Evolutionary conservation across 169 alveolate species (phyloP), one percentile per base, ranked within the genome.

Genomic region (Plasmodium fragile): DNA sequence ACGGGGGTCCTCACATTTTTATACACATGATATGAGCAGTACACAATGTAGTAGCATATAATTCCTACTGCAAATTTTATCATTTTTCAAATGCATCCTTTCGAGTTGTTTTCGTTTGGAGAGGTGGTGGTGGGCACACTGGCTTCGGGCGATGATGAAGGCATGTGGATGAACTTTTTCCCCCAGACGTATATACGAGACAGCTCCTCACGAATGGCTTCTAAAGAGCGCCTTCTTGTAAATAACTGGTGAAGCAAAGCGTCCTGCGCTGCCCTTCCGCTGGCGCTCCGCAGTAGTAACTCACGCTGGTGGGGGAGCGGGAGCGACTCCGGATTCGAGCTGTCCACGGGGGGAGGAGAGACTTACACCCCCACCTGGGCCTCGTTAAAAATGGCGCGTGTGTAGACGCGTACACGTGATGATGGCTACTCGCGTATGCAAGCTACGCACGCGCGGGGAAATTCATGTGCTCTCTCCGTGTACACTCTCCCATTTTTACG

Each of bases 51-150:
- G 79, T 73, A 85, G 65, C 77, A 34, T 73, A 85, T 85, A n/a
- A 85, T 85, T 52, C 93, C 93, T 25, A 85, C 69, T 73, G 80
- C 41, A 45, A 85, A 32, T 73, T 85, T 85, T 52, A 85, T 36
- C 93, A 85, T 85, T 77, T 22, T 85, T 85, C 45, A 52, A 52
- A 43, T 10, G 25, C 81, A 52, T 34, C 71, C 45, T 59, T 82
- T 25, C 32, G 5, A 13, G 25, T 43, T 43, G 22, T 18, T 16
- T 79, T 10, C 22, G 55, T 22, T 28, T 28, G 16, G 34, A 1
- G 10, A 4, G 45, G 45, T 39, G 8, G 43, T 5, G 41, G 16
- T 2, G 4, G 55, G 18, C 55, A 41, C 52, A 41, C 16, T 41
- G 16, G 11, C 52, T 41, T 41, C 53, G 53, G n/a, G 11, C 53